Evolutionary conservation across 495 filamentous ascomycete species (phyloP).

Genomic region (Neurospora sp.): DNA sequence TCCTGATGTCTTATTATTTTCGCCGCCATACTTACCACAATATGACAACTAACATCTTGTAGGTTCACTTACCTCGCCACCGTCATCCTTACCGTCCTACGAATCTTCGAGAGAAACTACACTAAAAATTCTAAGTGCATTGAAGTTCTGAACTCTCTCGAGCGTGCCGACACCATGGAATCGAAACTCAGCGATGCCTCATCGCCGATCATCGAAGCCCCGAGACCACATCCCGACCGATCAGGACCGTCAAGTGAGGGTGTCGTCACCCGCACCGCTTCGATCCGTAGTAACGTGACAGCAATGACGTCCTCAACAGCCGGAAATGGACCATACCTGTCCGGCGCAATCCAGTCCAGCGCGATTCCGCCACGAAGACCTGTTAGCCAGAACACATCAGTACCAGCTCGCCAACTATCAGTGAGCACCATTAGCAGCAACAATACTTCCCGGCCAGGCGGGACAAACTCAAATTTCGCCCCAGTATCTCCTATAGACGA

Average conservation of each 20-base stretch:
- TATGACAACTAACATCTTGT: not conserved
- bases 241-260: constrained; percentile 21
- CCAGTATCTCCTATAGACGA: not conserved
- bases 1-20: not conserved
- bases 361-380: constrained; percentile 2
- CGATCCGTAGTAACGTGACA: constrained; percentile 22
- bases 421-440: not conserved
- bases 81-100: constrained; percentile 19
- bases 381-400: not conserved
- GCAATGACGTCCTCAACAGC: constrained; percentile 1
- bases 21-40: no score
- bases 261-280: constrained; percentile 23
- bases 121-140: constrained; percentile 13
- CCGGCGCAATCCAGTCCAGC: constrained; percentile 4
- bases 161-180: constrained; percentile 18
- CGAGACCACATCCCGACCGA: not conserved
- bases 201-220: constrained; percentile 1
- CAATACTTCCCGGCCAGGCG: not conserved
- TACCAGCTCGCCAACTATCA: not conserved
- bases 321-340: not conserved
- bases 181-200: constrained; percentile 11
- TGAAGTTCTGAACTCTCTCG: constrained; percentile 13
- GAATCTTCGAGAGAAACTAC: constrained; percentile 22
- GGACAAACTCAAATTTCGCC: not conserved
- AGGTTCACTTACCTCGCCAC: constrained; percentile 32